Evolutionary conservation across 768 basidiomycete species (phyloP), one percentile per base, ranked within the genome.

Genomic region (Russula ochroleuca): DNA sequence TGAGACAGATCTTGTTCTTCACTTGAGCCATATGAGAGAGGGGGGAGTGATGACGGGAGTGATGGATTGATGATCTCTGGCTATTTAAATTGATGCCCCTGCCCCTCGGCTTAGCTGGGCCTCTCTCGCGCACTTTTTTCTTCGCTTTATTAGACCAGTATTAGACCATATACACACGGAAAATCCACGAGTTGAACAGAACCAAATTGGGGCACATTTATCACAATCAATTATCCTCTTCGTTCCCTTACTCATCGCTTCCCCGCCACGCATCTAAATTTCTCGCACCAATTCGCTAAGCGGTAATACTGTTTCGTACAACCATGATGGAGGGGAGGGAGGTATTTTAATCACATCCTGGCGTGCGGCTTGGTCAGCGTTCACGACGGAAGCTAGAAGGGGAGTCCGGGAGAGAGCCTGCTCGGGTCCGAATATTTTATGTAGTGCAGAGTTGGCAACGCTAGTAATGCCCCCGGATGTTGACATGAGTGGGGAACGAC

Each of bases 1-100:
- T 94, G 65, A 94, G 80, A 75, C 93, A 94, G 75, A 95, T 88
- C 79, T 92, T 94, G 80, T 92, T 85, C 76, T 89, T 89, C 57
- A 88, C 82, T 71, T 83, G 67, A 52, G 78, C 78, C 80, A 81
- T 80, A n/a, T 38, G 52, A 13, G 57, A 37, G 14, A 57, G 17
- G 37, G 19, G 35, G 55, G 21, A 28, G 47, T 11, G 52, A 59
- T 51, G n/a, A 48, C 43, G 54, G 21, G 43, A 13, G n/a, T 25
- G 23, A 21, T 35, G 49, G 8, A n/a, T 21, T 54, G 14, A 8
- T 54, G 14, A 8, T 33, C 17, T 33, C 28, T 33, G 19, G 17
- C 3, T 37, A 25, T 40, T 6, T 40, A 38, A 52, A 21, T n/a
- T 49, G 13, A 49, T 28, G 13, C 37, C 53, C 8, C 51, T 37